Percentiles rank a stretch among this genome's conserved stretches.
Conservation (phyloP, 148 eudicot genomes). For the Bassia scoparia region DNA sequence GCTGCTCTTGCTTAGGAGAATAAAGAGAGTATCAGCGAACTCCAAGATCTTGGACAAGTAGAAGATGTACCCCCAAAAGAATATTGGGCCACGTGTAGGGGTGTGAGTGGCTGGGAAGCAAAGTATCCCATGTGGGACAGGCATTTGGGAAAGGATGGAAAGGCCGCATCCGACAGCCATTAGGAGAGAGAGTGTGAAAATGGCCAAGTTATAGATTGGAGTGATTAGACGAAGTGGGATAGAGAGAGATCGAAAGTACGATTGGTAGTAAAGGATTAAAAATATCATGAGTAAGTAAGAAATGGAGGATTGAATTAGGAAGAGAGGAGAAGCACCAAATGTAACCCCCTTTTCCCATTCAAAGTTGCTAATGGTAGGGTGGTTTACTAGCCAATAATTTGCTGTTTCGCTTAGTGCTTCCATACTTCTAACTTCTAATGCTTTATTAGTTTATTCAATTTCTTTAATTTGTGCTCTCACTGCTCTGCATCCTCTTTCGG, state of each 20-base stretch:
- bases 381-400: conserved; percentile 46
- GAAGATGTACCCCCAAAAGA: conserved; percentile 84
- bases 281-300: conserved; percentile 52
- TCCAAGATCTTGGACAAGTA: conserved; percentile 78
- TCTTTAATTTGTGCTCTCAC: no score
- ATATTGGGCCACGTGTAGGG: conserved; percentile 55
- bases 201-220: conserved; percentile 45
- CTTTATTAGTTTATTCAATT: no score
- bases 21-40: conserved; percentile 62
- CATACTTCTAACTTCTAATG: not conserved
- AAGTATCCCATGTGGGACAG: conserved; percentile 35
- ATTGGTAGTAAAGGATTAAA: conserved; percentile 28
- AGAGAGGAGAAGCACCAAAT: conserved; percentile 36
- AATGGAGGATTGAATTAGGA: conserved; percentile 43
- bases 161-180: conserved; percentile 62
- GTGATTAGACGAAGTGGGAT: conserved; percentile 43
- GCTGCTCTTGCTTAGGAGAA: conserved; percentile 42
- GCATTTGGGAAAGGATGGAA: conserved; percentile 48
- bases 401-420: not conserved
- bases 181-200: conserved; percentile 61
- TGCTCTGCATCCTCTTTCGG: no score
- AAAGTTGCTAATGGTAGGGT: conserved; percentile 52
- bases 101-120: conserved; percentile 60
- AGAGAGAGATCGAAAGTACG: conserved; percentile 30
- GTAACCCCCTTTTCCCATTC: conserved; percentile 42